phyloP scores from a whole-genome alignment of 805 yeast species.

The Candida silvicultrix region DNA sequence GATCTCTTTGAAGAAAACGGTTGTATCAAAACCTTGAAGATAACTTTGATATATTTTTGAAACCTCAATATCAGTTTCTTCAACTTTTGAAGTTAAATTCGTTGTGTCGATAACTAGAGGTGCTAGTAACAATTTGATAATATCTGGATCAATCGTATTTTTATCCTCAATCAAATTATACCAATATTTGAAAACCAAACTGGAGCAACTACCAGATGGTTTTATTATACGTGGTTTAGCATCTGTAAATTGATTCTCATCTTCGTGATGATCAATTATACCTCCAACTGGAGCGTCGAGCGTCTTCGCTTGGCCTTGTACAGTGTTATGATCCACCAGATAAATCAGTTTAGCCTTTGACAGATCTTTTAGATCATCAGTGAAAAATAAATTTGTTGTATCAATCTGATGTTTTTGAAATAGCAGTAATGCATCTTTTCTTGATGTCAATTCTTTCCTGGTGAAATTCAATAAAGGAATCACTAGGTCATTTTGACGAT shows the following conservation, averaged over 20 bases:
- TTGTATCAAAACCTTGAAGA: background rate
- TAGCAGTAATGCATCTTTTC: slow-evolving; percentile 65
- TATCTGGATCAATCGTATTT: slow-evolving; percentile 22
- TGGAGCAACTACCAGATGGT: slow-evolving; percentile 72
- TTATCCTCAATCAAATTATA: slow-evolving; percentile 14
- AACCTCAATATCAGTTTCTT: slow-evolving; percentile 47
- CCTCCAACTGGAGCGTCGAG: slow-evolving; percentile 32
- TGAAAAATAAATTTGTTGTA: slow-evolving; percentile 46
- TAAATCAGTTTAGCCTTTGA: slow-evolving; percentile 33
- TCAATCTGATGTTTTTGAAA: slow-evolving; percentile 42
- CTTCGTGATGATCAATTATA: slow-evolving; percentile 87
- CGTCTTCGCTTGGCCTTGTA: slow-evolving; percentile 41
- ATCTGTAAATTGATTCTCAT: slow-evolving; percentile 43
- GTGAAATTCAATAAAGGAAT: slow-evolving; percentile 79
- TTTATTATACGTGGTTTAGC: slow-evolving; percentile 59
- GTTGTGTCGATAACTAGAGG: slow-evolving; percentile 77
- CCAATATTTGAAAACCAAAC: slow-evolving; percentile 67
- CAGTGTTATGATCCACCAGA: slow-evolving; percentile 78
- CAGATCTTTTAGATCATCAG: slow-evolving; percentile 52
- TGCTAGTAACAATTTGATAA: slow-evolving; percentile 46
- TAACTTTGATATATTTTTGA: slow-evolving; percentile 28
- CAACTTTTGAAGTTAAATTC: slow-evolving; percentile 59
- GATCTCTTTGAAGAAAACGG: slow-evolving; percentile 26
- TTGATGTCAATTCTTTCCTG: slow-evolving; percentile 51
- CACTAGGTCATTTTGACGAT: slow-evolving; percentile 24